Evolutionary conservation across 257 asterid genomes (phyloP).

Genomic region (Eucommia ulmoides): DNA sequence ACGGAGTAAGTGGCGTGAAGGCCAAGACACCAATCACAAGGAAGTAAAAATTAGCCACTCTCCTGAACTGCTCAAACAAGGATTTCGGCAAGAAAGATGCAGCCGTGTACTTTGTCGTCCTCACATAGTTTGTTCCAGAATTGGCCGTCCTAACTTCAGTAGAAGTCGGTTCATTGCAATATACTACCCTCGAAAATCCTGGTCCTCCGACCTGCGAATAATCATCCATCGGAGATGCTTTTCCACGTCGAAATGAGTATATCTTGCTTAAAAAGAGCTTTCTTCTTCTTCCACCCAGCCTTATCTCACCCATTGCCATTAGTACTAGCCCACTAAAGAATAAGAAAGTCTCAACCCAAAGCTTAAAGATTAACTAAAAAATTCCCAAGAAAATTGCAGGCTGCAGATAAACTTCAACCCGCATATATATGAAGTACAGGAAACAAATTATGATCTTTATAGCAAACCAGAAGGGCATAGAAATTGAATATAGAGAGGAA

Average conservation of each 20-base stretch:
- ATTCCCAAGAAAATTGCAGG: too few species aligned
- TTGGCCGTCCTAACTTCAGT: not conserved
- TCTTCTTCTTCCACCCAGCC: not conserved
- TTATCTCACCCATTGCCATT: too few species aligned
- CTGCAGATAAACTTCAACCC: too few species aligned
- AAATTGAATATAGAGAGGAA: too few species aligned
- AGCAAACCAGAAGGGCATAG: too few species aligned
- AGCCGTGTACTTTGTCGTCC: not conserved
- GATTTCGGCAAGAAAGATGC: not conserved
- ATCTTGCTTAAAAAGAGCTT: not conserved
- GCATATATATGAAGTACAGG: too few species aligned
- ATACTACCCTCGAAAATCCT: not conserved
- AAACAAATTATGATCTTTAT: too few species aligned
- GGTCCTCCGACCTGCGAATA: not conserved
- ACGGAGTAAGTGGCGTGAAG: not conserved
- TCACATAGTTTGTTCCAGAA: not conserved
- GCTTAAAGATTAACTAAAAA: too few species aligned
- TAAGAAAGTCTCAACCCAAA: too few species aligned
- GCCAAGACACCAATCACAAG: not conserved
- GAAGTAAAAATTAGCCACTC: not conserved
- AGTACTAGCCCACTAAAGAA: too few species aligned
- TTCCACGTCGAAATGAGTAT: not conserved
- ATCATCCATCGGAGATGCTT: not conserved
- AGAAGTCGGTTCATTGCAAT: not conserved
- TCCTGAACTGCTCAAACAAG: not conserved